Base-by-base conservation (phyloP, 495 filamentous ascomycete species). In the Podospora sp. region DNA sequence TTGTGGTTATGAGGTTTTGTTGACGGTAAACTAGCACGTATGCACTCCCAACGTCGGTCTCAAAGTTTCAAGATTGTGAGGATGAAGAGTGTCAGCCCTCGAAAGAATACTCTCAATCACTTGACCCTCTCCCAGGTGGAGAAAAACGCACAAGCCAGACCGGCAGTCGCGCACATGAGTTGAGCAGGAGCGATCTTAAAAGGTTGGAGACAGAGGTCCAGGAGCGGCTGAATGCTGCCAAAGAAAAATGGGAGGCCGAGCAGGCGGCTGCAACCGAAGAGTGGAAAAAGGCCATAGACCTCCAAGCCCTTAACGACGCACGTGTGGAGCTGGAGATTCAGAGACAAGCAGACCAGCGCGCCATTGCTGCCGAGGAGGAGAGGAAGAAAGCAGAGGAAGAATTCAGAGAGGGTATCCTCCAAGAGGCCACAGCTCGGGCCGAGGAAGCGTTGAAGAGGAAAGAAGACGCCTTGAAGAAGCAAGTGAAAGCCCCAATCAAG, bases 371-470 rank as follows among this genome's bases (percentile, higher is more conserved):
- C 2, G 78, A 76, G n/a, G 77, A 75, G 12, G 69, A 69, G 4
- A 76, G 65, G 60, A 77, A 79, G 68, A 76, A 80, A 29, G 80
- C 77, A 6, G 76, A 84, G 22, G 81, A 83, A 7, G 78, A 76
- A 6, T 70, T 80, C 7, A 82, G 81, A 68, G 81, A 83, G 73
- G 78, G 70, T 59, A 62, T 75, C 16, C 14, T 77, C 12, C 77
- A 79, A 55, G 79, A 84, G 62, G 75, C 77, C 29, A 78, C 79
- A 52, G 76, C 73, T 50, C 84, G 83, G 68, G 74, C 78, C 16
- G 85, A 86, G 60, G 83, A 83, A 46, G 84, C 29, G 1, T 26
- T 27, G 25, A 35, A 29, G 25, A 59, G 14, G 69, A 84, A 84
- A 63, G 81, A 81, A 60, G 74, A 33, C 81, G 5, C 33, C 81